Conservation (phyloP, 352 stramenopile species). For the Pythium apleroticum region DNA sequence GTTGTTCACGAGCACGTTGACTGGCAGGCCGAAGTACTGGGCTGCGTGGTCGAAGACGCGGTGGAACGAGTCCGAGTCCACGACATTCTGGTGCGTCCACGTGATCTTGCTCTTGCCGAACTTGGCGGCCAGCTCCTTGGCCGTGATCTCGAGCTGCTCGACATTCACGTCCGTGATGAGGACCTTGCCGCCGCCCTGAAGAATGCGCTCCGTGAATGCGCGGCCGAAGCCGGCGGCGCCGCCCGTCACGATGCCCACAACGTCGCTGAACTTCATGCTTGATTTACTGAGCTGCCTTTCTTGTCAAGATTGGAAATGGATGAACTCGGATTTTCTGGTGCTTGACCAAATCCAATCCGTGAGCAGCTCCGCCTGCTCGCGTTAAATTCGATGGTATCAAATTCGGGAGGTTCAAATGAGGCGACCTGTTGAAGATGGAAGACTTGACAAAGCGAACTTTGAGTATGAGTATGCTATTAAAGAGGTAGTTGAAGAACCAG, state of each 20-base stretch:
- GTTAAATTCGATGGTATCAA: too few species aligned
- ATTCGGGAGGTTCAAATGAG: neutral
- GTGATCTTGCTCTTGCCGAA: constrained; percentile 54
- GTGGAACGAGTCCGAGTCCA: constrained; percentile 61
- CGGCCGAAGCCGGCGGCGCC: constrained; percentile 62
- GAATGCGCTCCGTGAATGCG: constrained; percentile 61
- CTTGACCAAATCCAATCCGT: neutral
- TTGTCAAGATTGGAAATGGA: constrained; percentile 15
- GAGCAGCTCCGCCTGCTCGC: neutral
- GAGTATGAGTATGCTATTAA: neutral
- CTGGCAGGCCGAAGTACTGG: constrained; percentile 53
- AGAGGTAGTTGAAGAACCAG: constrained; percentile 6
- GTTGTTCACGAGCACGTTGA: constrained; percentile 85
- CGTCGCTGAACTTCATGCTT: constrained; percentile 60
- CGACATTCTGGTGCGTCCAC: constrained; percentile 74
- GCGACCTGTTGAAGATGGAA: too few species aligned
- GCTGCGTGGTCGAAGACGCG: constrained; percentile 54
- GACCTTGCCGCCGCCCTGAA: constrained; percentile 49
- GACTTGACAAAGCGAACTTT: neutral
- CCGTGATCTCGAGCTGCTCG: constrained; percentile 52
- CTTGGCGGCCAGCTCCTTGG: constrained; percentile 52
- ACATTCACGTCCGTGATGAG: constrained; percentile 81
- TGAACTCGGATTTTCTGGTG: constrained; percentile 9
- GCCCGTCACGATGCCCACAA: constrained; percentile 71
- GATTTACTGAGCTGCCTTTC: neutral